Evolutionary conservation across 306 rosid genomes (phyloP).

Genomic region (Morella rubra): DNA sequence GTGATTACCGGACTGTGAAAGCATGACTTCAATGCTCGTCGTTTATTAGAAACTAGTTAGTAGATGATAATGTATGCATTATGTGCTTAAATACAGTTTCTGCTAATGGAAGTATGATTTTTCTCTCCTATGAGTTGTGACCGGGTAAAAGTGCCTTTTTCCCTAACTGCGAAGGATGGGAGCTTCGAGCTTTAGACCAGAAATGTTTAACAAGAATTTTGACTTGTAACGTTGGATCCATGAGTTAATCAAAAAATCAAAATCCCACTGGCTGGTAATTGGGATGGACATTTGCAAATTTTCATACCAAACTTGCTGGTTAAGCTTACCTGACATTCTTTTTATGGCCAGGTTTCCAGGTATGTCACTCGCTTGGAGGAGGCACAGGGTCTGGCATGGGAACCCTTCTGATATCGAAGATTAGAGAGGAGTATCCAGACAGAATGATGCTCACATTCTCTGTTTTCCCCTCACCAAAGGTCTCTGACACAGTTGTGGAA

Average conservation of each 20-base stretch:
- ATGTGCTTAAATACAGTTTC: neutral
- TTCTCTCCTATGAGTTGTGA: neutral
- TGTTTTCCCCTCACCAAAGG: constrained; percentile 94
- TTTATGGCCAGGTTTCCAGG: constrained; percentile 74
- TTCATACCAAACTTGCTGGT: constrained; percentile 5
- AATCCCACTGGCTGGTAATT: too few relatives aligned
- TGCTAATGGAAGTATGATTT: neutral
- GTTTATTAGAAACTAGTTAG: neutral
- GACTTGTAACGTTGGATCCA: too few relatives aligned
- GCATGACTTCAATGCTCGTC: neutral
- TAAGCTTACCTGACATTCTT: neutral
- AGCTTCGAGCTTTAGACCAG: neutral
- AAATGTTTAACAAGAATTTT: too few relatives aligned
- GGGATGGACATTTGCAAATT: neutral
- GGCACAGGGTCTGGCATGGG: constrained; percentile 98
- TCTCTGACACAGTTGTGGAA: constrained; percentile 96
- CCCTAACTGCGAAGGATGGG: neutral
- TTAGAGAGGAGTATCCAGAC: constrained; percentile 91
- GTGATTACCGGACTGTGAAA: neutral
- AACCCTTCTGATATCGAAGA: constrained; percentile 82
- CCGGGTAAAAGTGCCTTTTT: neutral
- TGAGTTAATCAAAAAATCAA: too few relatives aligned
- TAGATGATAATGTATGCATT: neutral
- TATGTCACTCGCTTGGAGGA: constrained; percentile 95
- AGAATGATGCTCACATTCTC: constrained; percentile 96